Evolutionary conservation across 768 basidiomycete genomes (phyloP), one percentile per base, ranked within the genome.

Genomic region (Podaxis sp.): DNA sequence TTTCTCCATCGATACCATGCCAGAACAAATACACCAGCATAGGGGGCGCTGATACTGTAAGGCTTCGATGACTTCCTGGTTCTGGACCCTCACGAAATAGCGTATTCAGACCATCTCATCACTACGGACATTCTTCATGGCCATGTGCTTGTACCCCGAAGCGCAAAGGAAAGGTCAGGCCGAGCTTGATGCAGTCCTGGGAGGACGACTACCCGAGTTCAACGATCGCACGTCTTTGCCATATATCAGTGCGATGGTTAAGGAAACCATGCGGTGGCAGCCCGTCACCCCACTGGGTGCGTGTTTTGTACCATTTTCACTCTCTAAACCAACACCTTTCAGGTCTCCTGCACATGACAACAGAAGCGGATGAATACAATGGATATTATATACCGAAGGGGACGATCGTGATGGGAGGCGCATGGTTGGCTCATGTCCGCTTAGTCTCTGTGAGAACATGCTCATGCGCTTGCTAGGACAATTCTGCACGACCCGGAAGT

Each of bases 101-200:
- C 3, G 8, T 15, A 11, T 13, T 57, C 15, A 77, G 76, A 77
- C 74, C 3, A 71, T 67, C 33, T 69, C 72, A 4, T 63, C 73
- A 1, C 40, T 79, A 2, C 63, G 67, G 13, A 59, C 71, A 7
- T 78, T 80, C 63, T 63, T 81, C 53, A 65, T 80, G 22, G 77
- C 77, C 2, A 77, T 82, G 74, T 67, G 74, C 4, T 61, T 75
- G 12, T 67, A 78, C 61, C 80, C 79, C 1, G 72, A 75, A 12
- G 68, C 68, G 17, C 75, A 75, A 61, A 64, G 57, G 19, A 73
- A 66, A 43, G 80, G 77, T 0, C 81, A 81, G 59, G 70, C 66
- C 9, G 80, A 83, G 65, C 67, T 82, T 15, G 81, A 82, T 63
- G 38, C 52, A 0, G 72, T 82, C 8, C 66, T 81, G 11, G 75